phyloP scores from a whole-genome alignment of 2,329 filamentous ascomycete genomes.

The Exophiala aquamarina region DNA sequence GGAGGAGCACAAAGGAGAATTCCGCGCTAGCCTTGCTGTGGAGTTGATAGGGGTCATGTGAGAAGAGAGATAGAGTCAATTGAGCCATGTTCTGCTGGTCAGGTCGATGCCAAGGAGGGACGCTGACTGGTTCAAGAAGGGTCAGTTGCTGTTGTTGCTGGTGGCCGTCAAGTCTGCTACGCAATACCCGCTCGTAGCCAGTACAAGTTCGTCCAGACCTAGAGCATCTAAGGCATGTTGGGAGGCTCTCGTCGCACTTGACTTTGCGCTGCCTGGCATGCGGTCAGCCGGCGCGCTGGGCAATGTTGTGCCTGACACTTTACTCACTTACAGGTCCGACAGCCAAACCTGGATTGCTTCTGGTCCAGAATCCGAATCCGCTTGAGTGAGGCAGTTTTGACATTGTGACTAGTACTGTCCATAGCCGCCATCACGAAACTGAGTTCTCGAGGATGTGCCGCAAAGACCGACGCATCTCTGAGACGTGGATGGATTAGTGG shows the following conservation, averaged over 20 bases:
- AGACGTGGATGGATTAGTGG: too few relatives aligned
- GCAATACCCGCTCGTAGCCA: slow-evolving; percentile 4
- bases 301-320: not conserved
- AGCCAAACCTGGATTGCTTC: slow-evolving; percentile 12
- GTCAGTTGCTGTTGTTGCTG: not conserved
- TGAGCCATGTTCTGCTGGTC: slow-evolving; percentile 7
- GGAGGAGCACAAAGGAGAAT: slow-evolving; percentile 4
- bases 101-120: slow-evolving; percentile 1
- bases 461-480: slow-evolving; percentile 5
- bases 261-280: slow-evolving; percentile 5
- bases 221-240: slow-evolving; percentile 7
- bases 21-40: slow-evolving; percentile 4
- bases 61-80: slow-evolving; percentile 3
- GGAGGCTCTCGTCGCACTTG: slow-evolving; percentile 10
- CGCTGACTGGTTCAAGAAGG: not conserved
- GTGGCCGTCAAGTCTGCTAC: not conserved
- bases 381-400: not conserved
- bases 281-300: not conserved
- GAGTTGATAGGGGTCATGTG: slow-evolving; percentile 7
- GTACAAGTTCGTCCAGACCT: slow-evolving; percentile 6
- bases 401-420: not conserved
- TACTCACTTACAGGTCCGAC: slow-evolving; percentile 11
- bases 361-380: slow-evolving; percentile 10
- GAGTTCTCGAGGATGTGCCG: not conserved
- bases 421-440: not conserved